Percentiles rank a stretch among this genome's conserved stretches.
Evolutionary conservation across 2,329 filamentous ascomycete species (phyloP).

Genomic region (Neopestalotiopsis sp.): DNA sequence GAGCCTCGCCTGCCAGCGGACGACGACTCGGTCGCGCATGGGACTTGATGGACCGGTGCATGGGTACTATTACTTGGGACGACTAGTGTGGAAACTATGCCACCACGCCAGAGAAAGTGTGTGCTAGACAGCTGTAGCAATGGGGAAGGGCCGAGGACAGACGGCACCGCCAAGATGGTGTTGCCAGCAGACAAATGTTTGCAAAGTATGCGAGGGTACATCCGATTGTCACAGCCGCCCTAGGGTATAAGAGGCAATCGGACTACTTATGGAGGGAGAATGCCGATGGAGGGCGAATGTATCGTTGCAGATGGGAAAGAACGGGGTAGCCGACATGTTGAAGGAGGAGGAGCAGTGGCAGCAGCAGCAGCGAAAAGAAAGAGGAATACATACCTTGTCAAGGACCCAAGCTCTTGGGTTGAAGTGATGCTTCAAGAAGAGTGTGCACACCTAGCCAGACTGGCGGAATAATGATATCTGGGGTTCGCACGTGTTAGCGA

Average conservation of each 20-base stretch:
- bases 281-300: slow-evolving; percentile 36
- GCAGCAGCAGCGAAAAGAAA: slow-evolving; percentile 17
- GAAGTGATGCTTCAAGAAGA: slow-evolving; percentile 5
- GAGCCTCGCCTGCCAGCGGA: slow-evolving; percentile 26
- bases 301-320: slow-evolving; percentile 39
- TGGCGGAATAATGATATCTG: slow-evolving; percentile 4
- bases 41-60: slow-evolving; percentile 21
- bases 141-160: slow-evolving; percentile 38
- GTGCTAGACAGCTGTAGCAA: slow-evolving; percentile 36
- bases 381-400: slow-evolving; percentile 33
- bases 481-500: slow-evolving; percentile 7
- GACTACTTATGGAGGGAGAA: neutral
- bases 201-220: slow-evolving; percentile 34
- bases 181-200: slow-evolving; percentile 37
- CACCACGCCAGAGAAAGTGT: slow-evolving; percentile 29
- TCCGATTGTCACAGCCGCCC: slow-evolving; percentile 35
- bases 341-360: slow-evolving; percentile 17
- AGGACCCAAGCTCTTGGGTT: slow-evolving; percentile 17
- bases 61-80: slow-evolving; percentile 31
- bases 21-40: slow-evolving; percentile 14
- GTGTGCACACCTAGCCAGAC: slow-evolving; percentile 17
- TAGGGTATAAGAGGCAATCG: slow-evolving; percentile 27
- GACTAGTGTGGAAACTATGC: slow-evolving; percentile 32
- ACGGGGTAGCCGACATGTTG: slow-evolving; percentile 24
- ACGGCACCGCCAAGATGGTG: slow-evolving; percentile 32